Conservation (phyloP, 2,329 filamentous ascomycete genomes). For the Stachybotrys chartarum region DNA sequence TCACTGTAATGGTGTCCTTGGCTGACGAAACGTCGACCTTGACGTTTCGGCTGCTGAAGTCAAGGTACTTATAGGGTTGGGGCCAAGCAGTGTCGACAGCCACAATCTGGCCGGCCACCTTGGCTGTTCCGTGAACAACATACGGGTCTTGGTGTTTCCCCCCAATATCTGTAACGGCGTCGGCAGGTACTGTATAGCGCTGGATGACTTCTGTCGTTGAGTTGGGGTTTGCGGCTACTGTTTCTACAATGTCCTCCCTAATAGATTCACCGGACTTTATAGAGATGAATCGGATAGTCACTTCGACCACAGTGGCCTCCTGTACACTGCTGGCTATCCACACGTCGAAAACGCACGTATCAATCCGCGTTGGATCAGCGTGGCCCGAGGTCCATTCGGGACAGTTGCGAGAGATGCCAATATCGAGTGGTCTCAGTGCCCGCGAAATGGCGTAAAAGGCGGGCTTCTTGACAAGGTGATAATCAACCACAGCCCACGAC, state of each 20-base stretch:
- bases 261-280: conserved; percentile 25
- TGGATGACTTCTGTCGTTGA: neutral
- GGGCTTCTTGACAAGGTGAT: conserved; percentile 53
- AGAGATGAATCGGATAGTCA: conserved; percentile 28
- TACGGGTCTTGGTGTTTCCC: neutral
- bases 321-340: conserved; percentile 28
- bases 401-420: neutral
- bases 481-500: conserved; percentile 56
- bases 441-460: conserved; percentile 36
- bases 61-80: conserved; percentile 49
- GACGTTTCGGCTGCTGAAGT: conserved; percentile 29
- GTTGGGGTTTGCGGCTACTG: conserved; percentile 1
- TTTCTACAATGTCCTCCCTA: conserved; percentile 12
- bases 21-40: conserved; percentile 21
- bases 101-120: conserved; percentile 21
- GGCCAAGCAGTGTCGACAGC: conserved; percentile 46
- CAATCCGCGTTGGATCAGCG: neutral
- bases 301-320: conserved; percentile 10
- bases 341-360: conserved; percentile 16
- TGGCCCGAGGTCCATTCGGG: neutral
- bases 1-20: conserved; percentile 9
- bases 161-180: neutral
- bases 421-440: conserved; percentile 28
- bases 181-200: neutral
- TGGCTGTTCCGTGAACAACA: neutral